phyloP scores from a whole-genome alignment of 2,329 filamentous ascomycete species.

The Pseudogymnoascus sp. region DNA sequence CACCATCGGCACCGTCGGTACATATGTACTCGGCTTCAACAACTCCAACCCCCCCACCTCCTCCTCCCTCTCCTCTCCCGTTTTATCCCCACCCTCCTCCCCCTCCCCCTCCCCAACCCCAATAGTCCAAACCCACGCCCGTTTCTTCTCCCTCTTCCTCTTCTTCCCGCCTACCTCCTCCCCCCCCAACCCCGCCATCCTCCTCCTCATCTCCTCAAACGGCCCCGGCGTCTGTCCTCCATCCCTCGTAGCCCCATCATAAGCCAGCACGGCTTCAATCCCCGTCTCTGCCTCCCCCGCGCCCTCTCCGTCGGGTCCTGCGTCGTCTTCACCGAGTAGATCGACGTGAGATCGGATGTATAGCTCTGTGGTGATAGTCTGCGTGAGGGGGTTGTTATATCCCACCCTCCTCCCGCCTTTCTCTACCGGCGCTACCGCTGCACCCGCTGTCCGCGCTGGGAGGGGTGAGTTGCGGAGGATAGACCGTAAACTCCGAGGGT shows the following conservation, averaged over 20 bases:
- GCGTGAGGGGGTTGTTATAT: slow-evolving; percentile 53
- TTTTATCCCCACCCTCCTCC: slow-evolving; percentile 23
- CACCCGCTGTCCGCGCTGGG: slow-evolving; percentile 41
- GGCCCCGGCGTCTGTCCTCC: slow-evolving; percentile 55
- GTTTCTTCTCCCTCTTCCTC: slow-evolving; percentile 49
- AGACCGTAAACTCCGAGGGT: slow-evolving; percentile 50
- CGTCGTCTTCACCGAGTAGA: slow-evolving; percentile 48
- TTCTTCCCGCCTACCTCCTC: slow-evolving; percentile 37
- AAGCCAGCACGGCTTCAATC: slow-evolving; percentile 38
- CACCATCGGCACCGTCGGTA: not conserved
- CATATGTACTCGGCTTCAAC: not conserved
- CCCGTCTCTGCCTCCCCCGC: not conserved
- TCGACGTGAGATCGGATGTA: slow-evolving; percentile 57
- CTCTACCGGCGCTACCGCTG: slow-evolving; percentile 43
- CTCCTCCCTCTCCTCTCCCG: slow-evolving; percentile 22
- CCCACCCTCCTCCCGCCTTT: slow-evolving; percentile 41
- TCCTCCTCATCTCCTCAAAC: slow-evolving; percentile 53
- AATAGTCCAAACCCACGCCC: slow-evolving; percentile 59
- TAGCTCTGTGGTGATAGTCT: slow-evolving; percentile 54
- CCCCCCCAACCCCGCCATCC: slow-evolving; percentile 42
- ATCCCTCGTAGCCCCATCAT: slow-evolving; percentile 49
- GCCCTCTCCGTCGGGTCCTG: slow-evolving; percentile 24
- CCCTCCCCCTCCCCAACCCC: slow-evolving; percentile 39
- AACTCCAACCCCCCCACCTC: not conserved
- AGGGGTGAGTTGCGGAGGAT: slow-evolving; percentile 60